Percentiles rank a stretch among this genome's conserved stretches.
phyloP scores from a whole-genome alignment of 2,329 filamentous ascomycete genomes.

The Penicillium sp. region DNA sequence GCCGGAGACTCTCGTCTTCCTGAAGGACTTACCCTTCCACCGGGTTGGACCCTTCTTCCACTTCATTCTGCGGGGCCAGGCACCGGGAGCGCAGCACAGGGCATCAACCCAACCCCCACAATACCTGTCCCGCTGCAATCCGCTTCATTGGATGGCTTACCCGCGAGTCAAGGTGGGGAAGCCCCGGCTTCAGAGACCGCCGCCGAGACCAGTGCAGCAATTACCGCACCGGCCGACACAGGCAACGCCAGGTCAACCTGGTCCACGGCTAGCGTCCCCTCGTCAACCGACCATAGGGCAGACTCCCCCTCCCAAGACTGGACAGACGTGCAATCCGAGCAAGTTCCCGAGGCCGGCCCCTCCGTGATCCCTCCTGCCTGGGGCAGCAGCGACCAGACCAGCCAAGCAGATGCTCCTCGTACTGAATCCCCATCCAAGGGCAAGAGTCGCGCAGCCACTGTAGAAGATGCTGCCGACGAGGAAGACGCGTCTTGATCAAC shows the following conservation, averaged over 20 bases:
- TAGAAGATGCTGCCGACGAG: conserved; percentile 46
- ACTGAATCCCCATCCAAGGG: conserved; percentile 40
- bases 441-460: conserved; percentile 42
- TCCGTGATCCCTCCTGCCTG: conserved; percentile 26
- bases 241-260: conserved; percentile 28
- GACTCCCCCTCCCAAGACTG: conserved; percentile 41
- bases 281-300: conserved; percentile 19
- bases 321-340: conserved; percentile 37
- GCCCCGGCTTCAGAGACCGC: conserved; percentile 8
- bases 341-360: conserved; percentile 22
- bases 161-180: neutral
- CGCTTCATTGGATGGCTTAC: neutral
- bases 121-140: conserved; percentile 11
- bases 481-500: conserved; percentile 27
- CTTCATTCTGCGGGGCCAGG: conserved; percentile 33
- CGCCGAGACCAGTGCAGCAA: neutral
- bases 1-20: conserved; percentile 57
- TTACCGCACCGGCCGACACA: conserved; percentile 1
- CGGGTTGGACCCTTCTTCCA: conserved; percentile 52
- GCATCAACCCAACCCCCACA: conserved; percentile 8
- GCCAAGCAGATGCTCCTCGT: conserved; percentile 7
- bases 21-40: conserved; percentile 58
- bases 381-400: conserved; percentile 15
- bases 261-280: conserved; percentile 21
- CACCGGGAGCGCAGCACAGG: conserved; percentile 11